Conservation (phyloP, 306 rosid genomes). For the Astragalus membranaceus region DNA sequence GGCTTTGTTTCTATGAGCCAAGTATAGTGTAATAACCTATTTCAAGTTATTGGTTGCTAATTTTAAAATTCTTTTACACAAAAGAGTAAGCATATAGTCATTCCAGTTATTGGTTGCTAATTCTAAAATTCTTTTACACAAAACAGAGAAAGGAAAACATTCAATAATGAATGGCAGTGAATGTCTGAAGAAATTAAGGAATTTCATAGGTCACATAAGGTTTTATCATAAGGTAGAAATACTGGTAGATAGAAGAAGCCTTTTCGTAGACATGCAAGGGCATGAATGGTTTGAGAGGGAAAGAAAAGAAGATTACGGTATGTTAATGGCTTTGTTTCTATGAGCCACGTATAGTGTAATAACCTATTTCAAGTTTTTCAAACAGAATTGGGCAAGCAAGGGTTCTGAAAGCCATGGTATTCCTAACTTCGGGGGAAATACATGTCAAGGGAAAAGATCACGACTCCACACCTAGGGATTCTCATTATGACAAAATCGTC, state of each 20-base stretch:
- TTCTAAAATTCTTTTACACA: neutral
- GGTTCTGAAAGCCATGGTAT: neutral
- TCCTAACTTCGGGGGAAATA: neutral
- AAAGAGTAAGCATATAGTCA: neutral
- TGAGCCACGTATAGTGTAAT: neutral
- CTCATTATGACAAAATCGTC: neutral
- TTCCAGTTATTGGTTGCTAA: neutral
- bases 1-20: neutral
- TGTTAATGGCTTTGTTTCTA: neutral
- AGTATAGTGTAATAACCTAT: neutral
- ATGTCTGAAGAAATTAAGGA: neutral
- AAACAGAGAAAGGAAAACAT: neutral
- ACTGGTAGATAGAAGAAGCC: neutral
- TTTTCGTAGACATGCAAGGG: neutral
- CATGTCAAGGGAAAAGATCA: neutral
- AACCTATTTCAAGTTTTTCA: neutral
- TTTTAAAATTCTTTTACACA: neutral
- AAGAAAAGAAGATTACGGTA: neutral
- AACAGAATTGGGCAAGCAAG: slow-evolving; percentile 4
- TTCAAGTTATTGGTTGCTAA: neutral
- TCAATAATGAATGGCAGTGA: neutral
- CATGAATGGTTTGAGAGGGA: neutral
- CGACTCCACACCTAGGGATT: neutral
- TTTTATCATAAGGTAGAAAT: neutral
- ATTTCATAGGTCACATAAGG: neutral